phyloP scores from a whole-genome alignment of 2,329 filamentous ascomycete genomes.

The Tolypocladium inflatum region DNA sequence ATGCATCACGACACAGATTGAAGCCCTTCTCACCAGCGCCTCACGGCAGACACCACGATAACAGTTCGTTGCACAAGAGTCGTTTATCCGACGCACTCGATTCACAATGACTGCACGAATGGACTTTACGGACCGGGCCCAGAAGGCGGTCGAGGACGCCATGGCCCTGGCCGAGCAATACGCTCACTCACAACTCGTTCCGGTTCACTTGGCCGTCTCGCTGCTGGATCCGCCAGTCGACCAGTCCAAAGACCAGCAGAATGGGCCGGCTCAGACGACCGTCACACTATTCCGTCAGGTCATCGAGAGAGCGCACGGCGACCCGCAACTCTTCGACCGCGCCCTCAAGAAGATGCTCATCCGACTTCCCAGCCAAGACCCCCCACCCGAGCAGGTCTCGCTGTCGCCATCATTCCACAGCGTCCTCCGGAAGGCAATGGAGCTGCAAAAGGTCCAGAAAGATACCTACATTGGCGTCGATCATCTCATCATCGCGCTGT shows the following conservation, averaged over 20 bases:
- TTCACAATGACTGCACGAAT: constrained; percentile 62
- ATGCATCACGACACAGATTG: not conserved
- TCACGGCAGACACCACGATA: not conserved
- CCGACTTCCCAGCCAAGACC: constrained; percentile 86
- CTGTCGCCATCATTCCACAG: constrained; percentile 75
- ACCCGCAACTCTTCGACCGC: constrained; percentile 80
- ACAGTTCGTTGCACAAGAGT: not conserved
- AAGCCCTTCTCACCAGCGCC: not conserved
- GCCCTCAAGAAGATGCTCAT: constrained; percentile 87
- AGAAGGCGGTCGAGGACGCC: constrained; percentile 82
- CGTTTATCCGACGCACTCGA: not conserved
- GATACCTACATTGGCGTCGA: constrained; percentile 92
- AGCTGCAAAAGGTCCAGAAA: constrained; percentile 94
- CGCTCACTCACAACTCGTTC: constrained; percentile 80
- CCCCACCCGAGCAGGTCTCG: constrained; percentile 80
- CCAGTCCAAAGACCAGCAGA: constrained; percentile 75
- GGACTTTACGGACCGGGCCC: constrained; percentile 90
- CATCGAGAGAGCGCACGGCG: constrained; percentile 85
- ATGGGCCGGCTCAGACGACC: constrained; percentile 52
- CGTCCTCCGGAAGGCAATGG: constrained; percentile 73
- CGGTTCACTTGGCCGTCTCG: constrained; percentile 79
- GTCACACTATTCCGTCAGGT: constrained; percentile 90
- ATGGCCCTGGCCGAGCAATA: constrained; percentile 84
- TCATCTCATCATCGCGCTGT: constrained; percentile 78
- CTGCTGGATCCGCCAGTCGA: constrained; percentile 69